These are phyloP conservation scores for Penicillium freii DNA, from an alignment of 2,329 filamentous ascomycete genomes.

Conservation along the genomic window DNA sequence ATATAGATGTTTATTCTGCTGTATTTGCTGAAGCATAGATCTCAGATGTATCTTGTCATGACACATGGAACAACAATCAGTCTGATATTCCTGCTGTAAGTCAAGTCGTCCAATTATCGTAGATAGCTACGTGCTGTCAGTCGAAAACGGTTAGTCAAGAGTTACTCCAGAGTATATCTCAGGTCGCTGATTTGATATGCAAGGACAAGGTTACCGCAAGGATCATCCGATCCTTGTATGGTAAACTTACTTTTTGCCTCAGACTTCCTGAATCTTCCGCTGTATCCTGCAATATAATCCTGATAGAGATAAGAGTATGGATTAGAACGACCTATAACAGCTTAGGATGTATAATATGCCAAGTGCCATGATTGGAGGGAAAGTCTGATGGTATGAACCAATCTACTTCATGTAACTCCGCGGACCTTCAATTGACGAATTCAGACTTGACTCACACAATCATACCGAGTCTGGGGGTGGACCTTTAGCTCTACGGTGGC, in stretches of 20 bases:
- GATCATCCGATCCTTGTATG: neutral
- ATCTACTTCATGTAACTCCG: constrained; percentile 15
- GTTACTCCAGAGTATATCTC: constrained; percentile 13
- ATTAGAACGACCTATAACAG: constrained; percentile 7
- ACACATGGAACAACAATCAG: constrained; percentile 13
- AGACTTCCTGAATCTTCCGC: constrained; percentile 1
- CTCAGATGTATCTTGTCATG: constrained; percentile 1
- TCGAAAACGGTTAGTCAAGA: constrained; percentile 4
- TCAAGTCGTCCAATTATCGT: neutral
- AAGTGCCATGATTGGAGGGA: neutral
- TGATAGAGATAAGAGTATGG: constrained; percentile 14
- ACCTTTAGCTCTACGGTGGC: neutral
- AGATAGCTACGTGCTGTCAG: neutral
- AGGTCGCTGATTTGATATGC: constrained; percentile 17
- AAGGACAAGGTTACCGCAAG: neutral
- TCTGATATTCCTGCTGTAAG: constrained; percentile 3
- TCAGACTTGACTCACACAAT: neutral
- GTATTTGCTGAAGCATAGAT: neutral
- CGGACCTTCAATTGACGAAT: constrained; percentile 3
- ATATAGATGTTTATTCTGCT: constrained; percentile 8
- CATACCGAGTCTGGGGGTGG: neutral
- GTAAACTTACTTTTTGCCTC: neutral
- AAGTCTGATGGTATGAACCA: neutral
- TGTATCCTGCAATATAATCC: neutral
- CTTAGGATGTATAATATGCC: neutral